Evolutionary conservation across 176 grass and related monocot genomes (phyloP).

Genomic region (Carex scoparia): DNA sequence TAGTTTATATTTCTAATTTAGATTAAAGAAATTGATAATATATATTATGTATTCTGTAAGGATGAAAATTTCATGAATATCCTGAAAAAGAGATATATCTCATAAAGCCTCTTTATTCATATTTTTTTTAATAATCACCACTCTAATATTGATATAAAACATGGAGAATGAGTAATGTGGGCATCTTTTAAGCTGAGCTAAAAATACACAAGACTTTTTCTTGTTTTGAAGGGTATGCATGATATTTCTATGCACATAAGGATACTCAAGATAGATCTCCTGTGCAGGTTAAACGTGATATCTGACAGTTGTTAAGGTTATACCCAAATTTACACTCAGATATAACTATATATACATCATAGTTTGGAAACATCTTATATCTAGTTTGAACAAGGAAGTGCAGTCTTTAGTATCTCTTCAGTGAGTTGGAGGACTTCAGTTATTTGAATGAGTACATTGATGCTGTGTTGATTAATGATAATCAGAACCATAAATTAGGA

Average conservation of each 20-base stretch:
- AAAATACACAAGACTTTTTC: not conserved
- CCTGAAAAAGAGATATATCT: not conserved
- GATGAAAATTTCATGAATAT: not conserved
- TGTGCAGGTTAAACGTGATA: not conserved
- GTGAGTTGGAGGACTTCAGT: not conserved
- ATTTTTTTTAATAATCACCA: not conserved
- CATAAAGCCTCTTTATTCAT: not conserved
- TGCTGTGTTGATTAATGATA: not conserved
- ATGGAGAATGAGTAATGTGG: not conserved
- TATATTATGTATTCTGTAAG: not conserved
- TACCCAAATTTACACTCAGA: not conserved
- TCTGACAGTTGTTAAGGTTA: not conserved
- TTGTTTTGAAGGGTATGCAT: not conserved
- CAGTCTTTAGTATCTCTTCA: not conserved
- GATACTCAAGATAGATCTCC: not conserved
- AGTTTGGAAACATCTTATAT: not conserved
- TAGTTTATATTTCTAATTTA: not conserved
- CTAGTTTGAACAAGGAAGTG: not conserved
- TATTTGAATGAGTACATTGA: not conserved
- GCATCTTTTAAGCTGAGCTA: not conserved
- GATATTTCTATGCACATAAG: not conserved
- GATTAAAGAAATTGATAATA: not conserved
- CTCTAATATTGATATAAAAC: not conserved
- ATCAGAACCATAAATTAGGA: constrained; percentile 39
- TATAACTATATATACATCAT: not conserved